A percentile compares a stretch with the other conserved stretches of the same genome.
These are phyloP conservation scores for Rhodosporidiobolus sp. DNA, from an alignment of 768 basidiomycete species.

Conservation along the genomic window DNA sequence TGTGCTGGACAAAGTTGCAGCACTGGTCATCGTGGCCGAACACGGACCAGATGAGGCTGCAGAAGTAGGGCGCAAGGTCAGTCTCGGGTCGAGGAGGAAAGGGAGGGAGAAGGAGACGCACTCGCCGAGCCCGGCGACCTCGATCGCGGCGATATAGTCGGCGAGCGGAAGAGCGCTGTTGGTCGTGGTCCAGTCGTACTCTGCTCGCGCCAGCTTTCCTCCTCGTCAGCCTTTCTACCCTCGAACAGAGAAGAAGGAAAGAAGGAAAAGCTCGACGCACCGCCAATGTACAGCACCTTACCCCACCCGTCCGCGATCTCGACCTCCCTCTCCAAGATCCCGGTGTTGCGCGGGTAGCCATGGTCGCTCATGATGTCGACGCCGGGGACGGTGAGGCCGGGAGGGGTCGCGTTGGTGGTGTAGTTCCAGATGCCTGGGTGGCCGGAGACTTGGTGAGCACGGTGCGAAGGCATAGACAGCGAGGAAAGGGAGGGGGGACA, in stretches of 20 bases:
- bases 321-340: background rate
- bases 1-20: constrained; percentile 7
- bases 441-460: no score
- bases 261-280: no score
- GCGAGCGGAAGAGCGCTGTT: background rate
- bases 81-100: background rate
- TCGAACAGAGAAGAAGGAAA: no score
- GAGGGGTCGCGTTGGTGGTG: background rate
- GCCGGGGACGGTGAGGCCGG: background rate
- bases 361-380: constrained; percentile 13
- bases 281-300: constrained; percentile 2
- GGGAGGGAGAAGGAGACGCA: background rate
- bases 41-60: constrained; percentile 6
- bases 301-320: background rate
- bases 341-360: constrained; percentile 10
- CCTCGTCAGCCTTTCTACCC: no score
- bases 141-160: constrained; percentile 1
- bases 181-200: constrained; percentile 6
- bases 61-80: no score
- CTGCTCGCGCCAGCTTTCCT: background rate
- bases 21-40: constrained; percentile 7
- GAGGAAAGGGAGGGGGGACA: no score
- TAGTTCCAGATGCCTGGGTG: no score
- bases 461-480: no score
- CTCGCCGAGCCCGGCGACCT: background rate